Evolutionary conservation across 2,329 filamentous ascomycete genomes (phyloP), one percentile per base, ranked within the genome.

Genomic region (Penicillium sp.): DNA sequence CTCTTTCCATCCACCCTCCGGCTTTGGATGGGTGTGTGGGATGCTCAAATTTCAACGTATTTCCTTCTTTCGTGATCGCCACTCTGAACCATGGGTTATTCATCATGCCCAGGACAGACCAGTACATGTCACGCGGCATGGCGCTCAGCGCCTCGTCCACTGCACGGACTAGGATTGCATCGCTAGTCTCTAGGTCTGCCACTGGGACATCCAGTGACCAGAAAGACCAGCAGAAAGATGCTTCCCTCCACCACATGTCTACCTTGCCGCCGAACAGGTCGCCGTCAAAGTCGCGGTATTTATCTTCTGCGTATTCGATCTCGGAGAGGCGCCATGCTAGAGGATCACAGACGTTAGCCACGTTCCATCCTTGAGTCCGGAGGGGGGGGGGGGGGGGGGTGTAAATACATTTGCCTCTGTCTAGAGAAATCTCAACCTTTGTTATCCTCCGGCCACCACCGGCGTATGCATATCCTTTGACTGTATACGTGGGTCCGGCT

Each of bases 91-190:
- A 97, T 0, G 91, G 90, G 66, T 96, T 96, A 75, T 96, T 96
- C 92, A 97, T 96, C 92, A 97, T 97, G 0, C 92, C 92, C 39
- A 96, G 78, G 2, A 96, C 91, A 59, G 86, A 92, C 92, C 92
- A 97, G 76, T 96, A 96, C 90, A 96, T 94, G 68, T 97, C 92
- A 60, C 90, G 83, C 5, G 92, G 92, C 71, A 96, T 91, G 0
- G 90, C 79, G 73, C 89, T 90, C 84, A 96, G 88, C 53, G 87
- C 84, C 63, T 96, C 92, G 65, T 97, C 92, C 91, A 96, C 96
- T 5, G 88, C 88, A 44, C 92, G 83, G 5, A 96, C 86, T 68
- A 95, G 82, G 38, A 97, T 85, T 66, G 92, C 91, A 43, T 86
- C 83, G 0, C 89, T 83, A 3, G 75, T 75, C 40, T 79, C 77